phyloP scores from a whole-genome alignment of 176 grass and related monocot genomes.

The Melocanna baccifera region DNA sequence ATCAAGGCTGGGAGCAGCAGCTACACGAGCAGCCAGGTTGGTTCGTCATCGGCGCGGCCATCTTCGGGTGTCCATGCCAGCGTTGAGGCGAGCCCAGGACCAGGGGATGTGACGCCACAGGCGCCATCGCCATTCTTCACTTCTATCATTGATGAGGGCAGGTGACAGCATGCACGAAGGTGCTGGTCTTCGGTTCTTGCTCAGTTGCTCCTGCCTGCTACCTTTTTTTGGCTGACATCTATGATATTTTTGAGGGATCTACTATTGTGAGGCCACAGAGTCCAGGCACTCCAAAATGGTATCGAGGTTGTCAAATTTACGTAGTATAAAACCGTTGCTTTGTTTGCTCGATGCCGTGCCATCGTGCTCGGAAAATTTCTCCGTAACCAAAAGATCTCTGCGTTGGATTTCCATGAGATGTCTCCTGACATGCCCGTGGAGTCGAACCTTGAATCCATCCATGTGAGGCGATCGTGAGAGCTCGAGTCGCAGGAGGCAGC shows the following conservation, averaged over 20 bases:
- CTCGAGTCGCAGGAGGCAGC: no score
- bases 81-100: not conserved
- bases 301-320: not conserved
- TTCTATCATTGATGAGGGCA: conserved; percentile 44
- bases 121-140: conserved; percentile 26
- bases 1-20: conserved; percentile 45
- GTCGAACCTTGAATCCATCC: no score
- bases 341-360: no score
- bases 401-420: no score
- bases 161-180: conserved; percentile 23
- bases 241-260: not conserved
- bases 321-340: not conserved
- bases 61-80: not conserved
- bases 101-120: not conserved
- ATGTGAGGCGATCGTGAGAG: no score
- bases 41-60: conserved; percentile 10
- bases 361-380: no score
- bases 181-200: not conserved
- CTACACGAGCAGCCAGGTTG: conserved; percentile 31
- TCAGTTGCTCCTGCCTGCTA: no score
- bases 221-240: not conserved
- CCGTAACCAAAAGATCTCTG: no score
- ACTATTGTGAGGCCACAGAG: not conserved
- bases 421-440: no score
- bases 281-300: not conserved